Conservation (phyloP, 306 rosid species). For the Crotalaria pallida region DNA sequence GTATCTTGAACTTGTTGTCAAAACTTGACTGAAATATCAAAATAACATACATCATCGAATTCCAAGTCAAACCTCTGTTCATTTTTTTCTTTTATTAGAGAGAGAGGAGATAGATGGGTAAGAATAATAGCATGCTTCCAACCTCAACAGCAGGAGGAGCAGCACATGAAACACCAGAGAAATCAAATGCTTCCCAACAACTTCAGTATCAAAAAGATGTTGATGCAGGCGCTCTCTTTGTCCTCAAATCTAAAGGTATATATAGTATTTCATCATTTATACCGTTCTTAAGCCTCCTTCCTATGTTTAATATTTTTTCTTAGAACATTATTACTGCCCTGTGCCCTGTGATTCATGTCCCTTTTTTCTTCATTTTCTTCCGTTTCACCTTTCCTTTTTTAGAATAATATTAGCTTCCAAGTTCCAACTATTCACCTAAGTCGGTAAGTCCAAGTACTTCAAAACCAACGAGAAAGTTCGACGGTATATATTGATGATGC, state of each 20-base stretch:
- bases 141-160: slow-evolving; percentile 4
- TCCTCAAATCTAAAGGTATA: slow-evolving; percentile 84
- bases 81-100: neutral
- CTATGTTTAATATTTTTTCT: neutral
- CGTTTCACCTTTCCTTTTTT: neutral
- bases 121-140: slow-evolving; percentile 19
- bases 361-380: neutral
- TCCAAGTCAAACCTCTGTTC: neutral
- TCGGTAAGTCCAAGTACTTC: too few relatives aligned
- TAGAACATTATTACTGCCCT: neutral
- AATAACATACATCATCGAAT: neutral
- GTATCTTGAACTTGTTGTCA: neutral
- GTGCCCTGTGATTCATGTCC: neutral
- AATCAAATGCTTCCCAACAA: slow-evolving; percentile 11
- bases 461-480: too few relatives aligned
- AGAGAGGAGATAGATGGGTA: too few relatives aligned
- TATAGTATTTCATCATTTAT: neutral
- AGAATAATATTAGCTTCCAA: neutral
- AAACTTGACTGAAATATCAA: neutral
- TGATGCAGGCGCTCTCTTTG: slow-evolving; percentile 85
- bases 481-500: too few relatives aligned
- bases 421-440: too few relatives aligned
- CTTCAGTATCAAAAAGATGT: slow-evolving; percentile 15
- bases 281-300: neutral
- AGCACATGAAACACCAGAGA: slow-evolving; percentile 19